Base-by-base conservation (phyloP, 106 monocot genomes). In the Dendrobium catenatum region DNA sequence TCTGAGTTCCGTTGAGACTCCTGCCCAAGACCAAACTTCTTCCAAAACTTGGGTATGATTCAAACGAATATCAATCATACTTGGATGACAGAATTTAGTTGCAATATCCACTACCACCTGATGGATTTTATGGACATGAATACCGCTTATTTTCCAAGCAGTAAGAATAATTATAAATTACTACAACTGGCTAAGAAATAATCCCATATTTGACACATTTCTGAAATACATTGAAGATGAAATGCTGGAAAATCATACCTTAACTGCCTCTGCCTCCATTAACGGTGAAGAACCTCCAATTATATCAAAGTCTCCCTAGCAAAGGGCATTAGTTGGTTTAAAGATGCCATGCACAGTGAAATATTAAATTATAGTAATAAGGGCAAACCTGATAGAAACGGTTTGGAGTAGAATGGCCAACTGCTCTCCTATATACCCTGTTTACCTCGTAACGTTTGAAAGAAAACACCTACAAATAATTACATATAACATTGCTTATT, bases 251-350 rank as follows among this genome's bases (percentile, higher is more conserved):
- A 24, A 44, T 3, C 18, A 73, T 82, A 95, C 98, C 93, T 99
- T 99, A 11, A 95, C 79, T 75, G 82, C 88, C 80, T 99, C 95
- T 75, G 95, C 95, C 77, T 88, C 88, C 27, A 88, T 84, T 80
- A 99, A 48, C 37, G 91, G 72, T 68, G 91, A 56, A 44, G 82
- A 85, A 84, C 98, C 95, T 70, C 98, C 95, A 89, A 99, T 54
- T 78, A 99, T 93, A 87, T 99, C 93, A 89, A 99, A 99, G 84
- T 99, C 98, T 82, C 93, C 98, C 98, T 99, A 79, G 22, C 41
- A 73, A 72, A 56, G 4, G 41, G 49, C 18, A 74, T 13, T 43
- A 79, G 58, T 22, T 44, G 55, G 79, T 75, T 73, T 43, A 78
- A 43, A 70, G 15, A 73, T 73, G 9, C 55, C 29, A 86, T 41